Evolutionary conservation across 2,329 filamentous ascomycete species (phyloP), one percentile per base, ranked within the genome.

Genomic region (Phialophora tarda): DNA sequence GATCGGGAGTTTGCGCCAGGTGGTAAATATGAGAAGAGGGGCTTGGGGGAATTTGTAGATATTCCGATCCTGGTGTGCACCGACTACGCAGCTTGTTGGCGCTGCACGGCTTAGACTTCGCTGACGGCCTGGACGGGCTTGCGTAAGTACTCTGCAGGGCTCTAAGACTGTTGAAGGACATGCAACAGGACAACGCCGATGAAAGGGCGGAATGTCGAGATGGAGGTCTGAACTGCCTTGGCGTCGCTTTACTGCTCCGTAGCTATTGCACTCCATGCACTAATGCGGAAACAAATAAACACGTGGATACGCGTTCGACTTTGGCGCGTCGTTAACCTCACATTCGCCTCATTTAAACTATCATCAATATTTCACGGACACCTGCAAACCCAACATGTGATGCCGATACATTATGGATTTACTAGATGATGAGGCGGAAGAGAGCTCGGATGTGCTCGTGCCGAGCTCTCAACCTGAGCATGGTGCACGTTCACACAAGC

Each of bases 391-490:
- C 48, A 14, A 12, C 10, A 51, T 51, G 48, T 55, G 26, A 32
- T 30, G 28, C 28, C 14, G 11, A 28, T 10, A 14, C 21, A 41
- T 7, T 4, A 69, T 69, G 67, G 67, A 68, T 41, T 70, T 70
- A 28, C 32, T 68, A 14, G 68, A 68, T 59, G 63, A 68, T 53
- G 68, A 66, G 47, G 64, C 54, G 2, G 64, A 56, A 48, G 55
- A 7, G 47, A 61, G 23, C 34, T 55, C 55, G 5, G 63, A 64
- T 53, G 56, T 84, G 48, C 82, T 82, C 10, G 66, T 71, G 3
- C 70, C 69, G 26, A 71, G 65, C 48, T 72, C 70, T 4, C 71
- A 72, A 58, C 58, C 48, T 14, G 63, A 71, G n/a, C 60, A 65
- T 26, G 63, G 38, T 48, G 58, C 62, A 50, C 65, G 70, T 59